Base-by-base conservation (phyloP, 805 yeast genomes). In the Candida loeiensis region DNA sequence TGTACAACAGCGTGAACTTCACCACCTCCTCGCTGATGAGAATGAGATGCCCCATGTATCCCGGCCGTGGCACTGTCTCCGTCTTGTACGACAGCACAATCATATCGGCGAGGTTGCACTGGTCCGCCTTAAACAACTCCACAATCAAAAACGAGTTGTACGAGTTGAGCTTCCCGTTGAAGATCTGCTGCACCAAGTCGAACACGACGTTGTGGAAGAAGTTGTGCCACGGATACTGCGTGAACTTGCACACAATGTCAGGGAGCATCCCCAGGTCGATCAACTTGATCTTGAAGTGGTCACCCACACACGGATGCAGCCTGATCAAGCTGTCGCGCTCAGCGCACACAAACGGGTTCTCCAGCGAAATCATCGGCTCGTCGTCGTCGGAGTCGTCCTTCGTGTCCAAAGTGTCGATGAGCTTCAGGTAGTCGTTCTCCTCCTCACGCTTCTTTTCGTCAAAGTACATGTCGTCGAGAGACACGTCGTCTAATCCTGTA, bases 31-130 rank as follows among this genome's bases (percentile, higher is more conserved):
- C 99, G 37, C 96, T 89, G 41, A 93, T 87, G 37, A 93, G 68
- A 5, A 95, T 88, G 47, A 93, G 65, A 59, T 93, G 99, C n/a
- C 99, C 99, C 88, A 90, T 89, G 57, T 88, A 93, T 0, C 99
- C 99, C 28, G 90, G 76, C 40, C 95, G 74, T 29, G 85, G 75
- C 4, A 79, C 78, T 8, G 36, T 30, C 29, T 56, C 46, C 12
- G 71, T 69, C 47, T 72, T 75, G 57, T 85, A 66, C 69, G 55
- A 43, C 8, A 43, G 38, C 5, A 59, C 58, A 13, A 64, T 64
- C 14, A 62, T 36, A 7, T 53, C 48, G 7, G 64, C 52, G 39
- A 64, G 56, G 43, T 83, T 45, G 80, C 71, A 65, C 73, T 48
- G 43, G 4, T 54, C 53, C n/a, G 52, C 39, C 22, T 41, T 46